Base-by-base conservation (phyloP, 2,329 filamentous ascomycete genomes). In the Aspergillus japonicus region DNA sequence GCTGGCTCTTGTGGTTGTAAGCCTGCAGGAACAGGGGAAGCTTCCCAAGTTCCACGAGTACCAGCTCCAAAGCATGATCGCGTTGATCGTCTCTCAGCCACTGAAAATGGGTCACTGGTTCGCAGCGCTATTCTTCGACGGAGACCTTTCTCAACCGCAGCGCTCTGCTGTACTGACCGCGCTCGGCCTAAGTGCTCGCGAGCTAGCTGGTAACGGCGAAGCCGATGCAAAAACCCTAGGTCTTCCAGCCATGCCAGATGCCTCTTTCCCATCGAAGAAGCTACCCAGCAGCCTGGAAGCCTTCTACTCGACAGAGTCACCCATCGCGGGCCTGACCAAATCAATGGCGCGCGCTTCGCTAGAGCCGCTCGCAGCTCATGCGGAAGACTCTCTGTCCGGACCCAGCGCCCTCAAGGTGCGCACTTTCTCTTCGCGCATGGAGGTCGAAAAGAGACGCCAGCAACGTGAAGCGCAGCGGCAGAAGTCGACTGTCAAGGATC, bases 141-240 rank as follows among this genome's bases (percentile, higher is more conserved):
- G 93, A 16, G 95, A 99, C 71, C 93, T 95, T 74, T 96, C 93
- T 0, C 80, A 98, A 42, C 85, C 88, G 0, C 94, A 98, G 73
- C 85, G 95, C 44, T 90, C 89, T 7, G 86, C 90, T 0, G 83
- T 98, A 42, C 87, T 99, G 55, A 89, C 91, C 21, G 88, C 91
- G 0, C 79, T 99, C 4, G 94, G 93, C 0, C 79, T 99, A 0
- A 86, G 89, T 31, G 91, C 91, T 2, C 85, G 94, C 60, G 93
- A 98, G 75, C 77, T 99, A 10, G 91, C 92, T 1, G 93, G 95
- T 0, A 86, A 90, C 64, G 87, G 89, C 19, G 76, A 81, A 53
- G 79, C 83, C 19, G 82, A 84, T 57, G 77, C 80, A 35, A 72
- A 74, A 50, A 59, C 62, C n/a, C 64, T 77, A 39, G 66, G 66